Percentiles rank a stretch among this genome's conserved stretches.
Conservation (phyloP, 345 rosid species). For the Populus ilicifolia region DNA sequence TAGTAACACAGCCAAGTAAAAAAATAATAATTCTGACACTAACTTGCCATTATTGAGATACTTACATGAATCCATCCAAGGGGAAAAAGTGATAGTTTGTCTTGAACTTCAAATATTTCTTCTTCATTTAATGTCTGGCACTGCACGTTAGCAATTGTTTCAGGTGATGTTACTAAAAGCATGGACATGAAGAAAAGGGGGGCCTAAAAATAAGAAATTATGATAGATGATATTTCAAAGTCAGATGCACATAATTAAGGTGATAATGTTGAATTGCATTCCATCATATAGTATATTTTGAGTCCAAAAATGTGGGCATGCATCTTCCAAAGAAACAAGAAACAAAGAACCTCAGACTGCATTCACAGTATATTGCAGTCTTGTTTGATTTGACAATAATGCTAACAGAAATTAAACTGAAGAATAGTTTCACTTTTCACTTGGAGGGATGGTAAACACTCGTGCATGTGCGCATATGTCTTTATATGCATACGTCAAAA, state of each 20-base stretch:
- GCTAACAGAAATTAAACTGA: background rate
- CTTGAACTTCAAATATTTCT: constrained; percentile 93
- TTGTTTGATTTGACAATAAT: background rate
- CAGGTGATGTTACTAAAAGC: background rate
- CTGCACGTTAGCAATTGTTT: constrained; percentile 35
- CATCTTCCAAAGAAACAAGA: background rate
- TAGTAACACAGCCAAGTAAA: background rate
- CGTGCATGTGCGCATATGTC: no score
- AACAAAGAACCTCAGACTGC: background rate
- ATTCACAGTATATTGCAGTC: background rate
- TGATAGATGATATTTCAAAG: background rate
- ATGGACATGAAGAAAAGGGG: background rate
- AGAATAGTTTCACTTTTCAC: background rate
- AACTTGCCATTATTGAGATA: constrained; percentile 8
- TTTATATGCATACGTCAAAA: background rate
- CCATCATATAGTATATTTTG: background rate
- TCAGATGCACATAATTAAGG: background rate
- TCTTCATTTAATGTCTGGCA: constrained; percentile 90
- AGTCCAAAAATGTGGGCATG: background rate
- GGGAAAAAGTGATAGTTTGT: constrained; percentile 67
- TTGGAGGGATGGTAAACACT: background rate
- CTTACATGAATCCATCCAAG: constrained; percentile 98
- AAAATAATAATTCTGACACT: background rate
- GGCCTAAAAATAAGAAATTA: background rate
- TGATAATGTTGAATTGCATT: background rate